A percentile compares a stretch with the other conserved stretches of the same genome.
Evolutionary conservation across 352 stramenopile genomes (phyloP).

Genomic region (Phytophthora pini): DNA sequence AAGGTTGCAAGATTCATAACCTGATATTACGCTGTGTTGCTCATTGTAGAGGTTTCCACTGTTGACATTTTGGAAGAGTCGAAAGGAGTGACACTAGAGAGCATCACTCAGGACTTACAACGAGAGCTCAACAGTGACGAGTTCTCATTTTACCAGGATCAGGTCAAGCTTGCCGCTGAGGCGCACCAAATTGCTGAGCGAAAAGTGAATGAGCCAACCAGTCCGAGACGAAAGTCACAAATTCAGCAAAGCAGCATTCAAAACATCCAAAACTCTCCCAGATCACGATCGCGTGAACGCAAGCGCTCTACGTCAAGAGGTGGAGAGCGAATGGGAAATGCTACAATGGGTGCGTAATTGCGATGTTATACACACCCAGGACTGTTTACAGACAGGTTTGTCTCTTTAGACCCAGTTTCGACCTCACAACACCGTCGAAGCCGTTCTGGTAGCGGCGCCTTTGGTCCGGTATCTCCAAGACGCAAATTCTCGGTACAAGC

Average conservation of each 20-base stretch:
- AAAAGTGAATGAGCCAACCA: neutral
- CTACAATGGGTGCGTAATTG: conserved; percentile 14
- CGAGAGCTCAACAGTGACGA: conserved; percentile 50
- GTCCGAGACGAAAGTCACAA: conserved; percentile 5
- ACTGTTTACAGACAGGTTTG: neutral
- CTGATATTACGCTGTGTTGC: neutral
- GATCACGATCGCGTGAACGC: conserved; percentile 15
- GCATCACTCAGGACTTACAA: conserved; percentile 58
- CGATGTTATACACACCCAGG: neutral
- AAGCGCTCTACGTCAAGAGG: conserved; percentile 22
- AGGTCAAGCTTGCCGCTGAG: conserved; percentile 37
- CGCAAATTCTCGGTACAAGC: conserved; percentile 28
- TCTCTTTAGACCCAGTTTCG: conserved; percentile 9
- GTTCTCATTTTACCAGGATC: conserved; percentile 49
- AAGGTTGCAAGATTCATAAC: too few relatives aligned
- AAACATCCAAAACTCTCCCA: neutral
- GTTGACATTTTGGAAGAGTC: conserved; percentile 67
- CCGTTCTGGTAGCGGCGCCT: conserved; percentile 15
- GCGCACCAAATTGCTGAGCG: conserved; percentile 11
- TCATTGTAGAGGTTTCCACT: conserved; percentile 53
- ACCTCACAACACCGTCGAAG: conserved; percentile 14
- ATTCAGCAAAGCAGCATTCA: conserved; percentile 3
- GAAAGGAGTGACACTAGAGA: conserved; percentile 49
- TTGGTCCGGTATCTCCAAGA: conserved; percentile 14
- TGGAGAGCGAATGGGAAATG: conserved; percentile 2